Percentiles rank a stretch among this genome's conserved stretches.
Evolutionary conservation across 257 asterid genomes (phyloP).

Genomic region (Solanum megistacrolobum): DNA sequence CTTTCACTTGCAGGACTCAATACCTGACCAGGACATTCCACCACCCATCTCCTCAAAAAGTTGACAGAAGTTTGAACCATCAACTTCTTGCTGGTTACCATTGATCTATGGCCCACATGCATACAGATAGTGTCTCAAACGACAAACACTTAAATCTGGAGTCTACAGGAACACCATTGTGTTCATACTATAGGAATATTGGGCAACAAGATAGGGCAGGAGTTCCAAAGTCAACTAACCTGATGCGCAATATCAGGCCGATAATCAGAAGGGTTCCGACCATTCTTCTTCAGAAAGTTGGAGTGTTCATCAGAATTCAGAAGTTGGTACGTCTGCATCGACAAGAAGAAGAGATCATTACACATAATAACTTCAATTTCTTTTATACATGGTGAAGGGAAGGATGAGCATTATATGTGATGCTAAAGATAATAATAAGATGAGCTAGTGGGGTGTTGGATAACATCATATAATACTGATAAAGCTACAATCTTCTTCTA

Average conservation of each 20-base stretch:
- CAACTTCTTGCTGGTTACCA: background rate
- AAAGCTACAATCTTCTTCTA: background rate
- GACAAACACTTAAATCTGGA: background rate
- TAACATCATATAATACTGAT: background rate
- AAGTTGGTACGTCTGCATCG: slow-evolving; percentile 58
- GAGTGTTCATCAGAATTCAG: slow-evolving; percentile 83
- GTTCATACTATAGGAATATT: background rate
- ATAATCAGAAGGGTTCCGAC: slow-evolving; percentile 63
- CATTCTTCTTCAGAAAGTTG: slow-evolving; percentile 39
- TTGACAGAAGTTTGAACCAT: background rate
- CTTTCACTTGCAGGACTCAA: background rate
- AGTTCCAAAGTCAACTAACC: slow-evolving; percentile 26
- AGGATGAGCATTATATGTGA: background rate
- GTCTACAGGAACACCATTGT: background rate
- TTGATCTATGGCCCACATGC: background rate
- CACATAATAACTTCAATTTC: background rate
- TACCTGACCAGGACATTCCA: background rate
- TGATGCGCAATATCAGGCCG: slow-evolving; percentile 87
- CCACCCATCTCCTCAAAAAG: background rate
- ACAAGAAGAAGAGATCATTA: background rate
- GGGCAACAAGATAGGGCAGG: background rate
- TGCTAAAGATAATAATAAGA: background rate
- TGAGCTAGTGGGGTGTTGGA: background rate
- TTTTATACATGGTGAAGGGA: background rate
- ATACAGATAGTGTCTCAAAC: background rate